Evolutionary conservation across 768 basidiomycete species (phyloP).

Genomic region (Lactarius sanguifluus): DNA sequence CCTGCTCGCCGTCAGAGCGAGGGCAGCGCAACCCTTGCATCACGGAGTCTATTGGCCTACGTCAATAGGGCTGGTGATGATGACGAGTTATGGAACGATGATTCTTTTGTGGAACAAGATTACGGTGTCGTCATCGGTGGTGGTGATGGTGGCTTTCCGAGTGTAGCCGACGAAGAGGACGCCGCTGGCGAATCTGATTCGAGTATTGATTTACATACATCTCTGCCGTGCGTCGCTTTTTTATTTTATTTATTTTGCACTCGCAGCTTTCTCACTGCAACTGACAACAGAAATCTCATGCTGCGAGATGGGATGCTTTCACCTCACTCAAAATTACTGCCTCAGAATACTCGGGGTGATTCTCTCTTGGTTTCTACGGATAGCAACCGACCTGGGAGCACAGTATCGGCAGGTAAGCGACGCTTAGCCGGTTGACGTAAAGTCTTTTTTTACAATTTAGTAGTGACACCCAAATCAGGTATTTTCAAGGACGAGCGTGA

Average conservation of each 20-base stretch:
- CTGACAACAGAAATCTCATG: slow-evolving; percentile 39
- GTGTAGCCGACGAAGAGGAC: slow-evolving; percentile 33
- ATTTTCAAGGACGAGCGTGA: slow-evolving; percentile 42
- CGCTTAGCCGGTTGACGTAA: slow-evolving; percentile 12
- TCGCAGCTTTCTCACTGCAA: neutral
- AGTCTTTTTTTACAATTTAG: slow-evolving; percentile 18
- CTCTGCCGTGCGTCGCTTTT: slow-evolving; percentile 38
- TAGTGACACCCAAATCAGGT: slow-evolving; percentile 39
- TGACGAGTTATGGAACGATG: slow-evolving; percentile 33
- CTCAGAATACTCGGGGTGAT: slow-evolving; percentile 30
- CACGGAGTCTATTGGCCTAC: slow-evolving; percentile 29
- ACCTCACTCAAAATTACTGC: slow-evolving; percentile 42
- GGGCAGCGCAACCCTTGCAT: slow-evolving; percentile 23
- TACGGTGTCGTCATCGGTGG: slow-evolving; percentile 33
- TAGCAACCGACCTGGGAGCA: slow-evolving; percentile 32
- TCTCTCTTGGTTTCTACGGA: slow-evolving; percentile 27
- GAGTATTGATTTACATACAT: slow-evolving; percentile 42
- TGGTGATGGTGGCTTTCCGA: slow-evolving; percentile 31
- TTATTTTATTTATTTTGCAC: neutral
- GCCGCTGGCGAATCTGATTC: slow-evolving; percentile 40
- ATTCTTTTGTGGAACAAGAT: slow-evolving; percentile 33
- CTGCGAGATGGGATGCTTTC: slow-evolving; percentile 42
- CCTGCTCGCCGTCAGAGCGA: slow-evolving; percentile 31
- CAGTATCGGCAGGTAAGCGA: slow-evolving; percentile 33
- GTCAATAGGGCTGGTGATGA: slow-evolving; percentile 11